phyloP scores from a whole-genome alignment of 2,329 filamentous ascomycete genomes.

The Neurospora sp. region DNA sequence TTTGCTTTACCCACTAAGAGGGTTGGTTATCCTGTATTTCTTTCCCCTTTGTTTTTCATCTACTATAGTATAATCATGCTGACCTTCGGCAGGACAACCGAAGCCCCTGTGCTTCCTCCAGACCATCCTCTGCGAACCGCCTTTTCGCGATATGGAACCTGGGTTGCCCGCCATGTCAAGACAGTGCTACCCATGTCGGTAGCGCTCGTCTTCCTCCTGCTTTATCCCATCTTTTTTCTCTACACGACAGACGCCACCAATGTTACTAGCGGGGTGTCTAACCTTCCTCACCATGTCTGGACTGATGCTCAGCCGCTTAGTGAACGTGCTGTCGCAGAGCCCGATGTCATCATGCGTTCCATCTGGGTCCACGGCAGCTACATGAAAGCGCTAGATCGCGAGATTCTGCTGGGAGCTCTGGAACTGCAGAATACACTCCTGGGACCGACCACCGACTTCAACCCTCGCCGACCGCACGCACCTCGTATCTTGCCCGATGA shows the following conservation, averaged over 20 bases:
- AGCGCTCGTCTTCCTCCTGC: constrained; percentile 56
- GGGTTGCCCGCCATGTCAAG: constrained; percentile 63
- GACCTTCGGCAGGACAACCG: constrained; percentile 49
- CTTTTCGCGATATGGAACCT: constrained; percentile 60
- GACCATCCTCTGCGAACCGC: constrained; percentile 54
- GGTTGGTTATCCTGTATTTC: constrained; percentile 40
- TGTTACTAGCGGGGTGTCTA: constrained; percentile 60
- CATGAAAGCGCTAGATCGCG: constrained; percentile 61
- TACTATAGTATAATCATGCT: constrained; percentile 8
- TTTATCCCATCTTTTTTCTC: constrained; percentile 67
- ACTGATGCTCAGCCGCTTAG: constrained; percentile 59
- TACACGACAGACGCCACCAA: constrained; percentile 62
- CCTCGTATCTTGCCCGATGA: constrained; percentile 22
- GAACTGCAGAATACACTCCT: constrained; percentile 61
- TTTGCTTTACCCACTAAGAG: constrained; percentile 65
- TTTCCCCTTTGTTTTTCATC: constrained; percentile 1
- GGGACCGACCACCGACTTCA: constrained; percentile 47
- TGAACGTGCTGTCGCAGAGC: constrained; percentile 36
- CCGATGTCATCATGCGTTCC: constrained; percentile 73
- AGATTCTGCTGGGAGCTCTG: constrained; percentile 56
- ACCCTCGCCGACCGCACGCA: constrained; percentile 30
- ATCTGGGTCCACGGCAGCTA: constrained; percentile 75
- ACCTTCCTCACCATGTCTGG: constrained; percentile 72
- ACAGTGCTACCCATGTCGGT: constrained; percentile 66
- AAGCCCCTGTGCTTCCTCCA: constrained; percentile 55